phyloP scores from a whole-genome alignment of 495 filamentous ascomycete genomes.

The Pseudevernia furfuracea region DNA sequence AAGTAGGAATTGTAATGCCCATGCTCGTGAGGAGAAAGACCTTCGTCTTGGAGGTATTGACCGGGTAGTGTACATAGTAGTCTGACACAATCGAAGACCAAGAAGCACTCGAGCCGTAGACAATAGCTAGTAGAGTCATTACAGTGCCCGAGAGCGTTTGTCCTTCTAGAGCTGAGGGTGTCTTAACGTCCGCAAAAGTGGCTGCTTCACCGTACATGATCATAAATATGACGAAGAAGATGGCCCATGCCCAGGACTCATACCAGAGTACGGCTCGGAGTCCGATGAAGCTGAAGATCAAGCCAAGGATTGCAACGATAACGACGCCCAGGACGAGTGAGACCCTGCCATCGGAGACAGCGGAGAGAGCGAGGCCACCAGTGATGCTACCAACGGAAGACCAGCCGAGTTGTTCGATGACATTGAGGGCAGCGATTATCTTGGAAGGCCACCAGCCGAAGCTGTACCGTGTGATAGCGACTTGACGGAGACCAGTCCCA shows the following conservation, averaged over 20 bases:
- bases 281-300: slow-evolving; percentile 47
- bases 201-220: slow-evolving; percentile 49
- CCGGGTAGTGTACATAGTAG: slow-evolving; percentile 57
- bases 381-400: slow-evolving; percentile 39
- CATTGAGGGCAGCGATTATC: slow-evolving; percentile 44
- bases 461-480: slow-evolving; percentile 47
- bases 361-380: slow-evolving; percentile 43
- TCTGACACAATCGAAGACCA: slow-evolving; percentile 56
- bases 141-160: slow-evolving; percentile 39
- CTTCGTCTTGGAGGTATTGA: slow-evolving; percentile 41
- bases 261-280: slow-evolving; percentile 39
- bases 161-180: slow-evolving; percentile 34
- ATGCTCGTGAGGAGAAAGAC: slow-evolving; percentile 44
- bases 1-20: slow-evolving; percentile 46
- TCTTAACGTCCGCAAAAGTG: slow-evolving; percentile 38
- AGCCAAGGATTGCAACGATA: slow-evolving; percentile 37
- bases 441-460: slow-evolving; percentile 50
- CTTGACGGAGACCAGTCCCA: slow-evolving; percentile 46
- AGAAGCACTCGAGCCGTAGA: slow-evolving; percentile 51
- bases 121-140: slow-evolving; percentile 46
- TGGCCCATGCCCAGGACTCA: slow-evolving; percentile 39
- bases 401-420: slow-evolving; percentile 45
- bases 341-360: slow-evolving; percentile 41
- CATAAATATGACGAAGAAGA: slow-evolving; percentile 51
- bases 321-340: slow-evolving; percentile 42